A percentile compares a stretch with the other conserved stretches of the same genome.
Conservation (phyloP, 192 early-diverging fungal species). For the Mortierella claussenii region DNA sequence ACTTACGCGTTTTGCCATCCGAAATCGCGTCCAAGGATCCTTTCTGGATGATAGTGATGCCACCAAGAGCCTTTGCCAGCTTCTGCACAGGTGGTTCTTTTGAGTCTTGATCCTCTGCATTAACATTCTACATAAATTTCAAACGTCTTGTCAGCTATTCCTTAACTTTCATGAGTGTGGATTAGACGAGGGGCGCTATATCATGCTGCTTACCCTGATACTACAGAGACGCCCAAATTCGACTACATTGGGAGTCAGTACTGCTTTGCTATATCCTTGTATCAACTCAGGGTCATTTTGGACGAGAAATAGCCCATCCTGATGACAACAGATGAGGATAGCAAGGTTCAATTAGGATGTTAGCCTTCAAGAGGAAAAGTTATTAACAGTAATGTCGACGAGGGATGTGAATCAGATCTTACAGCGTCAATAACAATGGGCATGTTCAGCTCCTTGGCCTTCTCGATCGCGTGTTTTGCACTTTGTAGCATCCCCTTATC, state of each 20-base stretch:
- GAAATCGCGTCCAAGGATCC: conserved; percentile 81
- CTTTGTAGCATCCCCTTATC: conserved; percentile 74
- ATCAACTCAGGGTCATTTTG: conserved; percentile 77
- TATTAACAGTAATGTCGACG: too few relatives aligned
- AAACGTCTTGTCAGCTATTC: background rate
- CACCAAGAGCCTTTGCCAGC: conserved; percentile 69
- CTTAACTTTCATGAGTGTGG: background rate
- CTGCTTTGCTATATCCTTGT: conserved; percentile 73
- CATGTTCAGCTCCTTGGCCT: conserved; percentile 68
- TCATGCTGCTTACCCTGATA: conserved; percentile 50
- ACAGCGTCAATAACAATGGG: conserved; percentile 94
- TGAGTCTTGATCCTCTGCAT: conserved; percentile 22
- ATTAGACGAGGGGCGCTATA: background rate
- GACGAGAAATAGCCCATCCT: conserved; percentile 87
- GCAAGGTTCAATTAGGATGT: too few relatives aligned
- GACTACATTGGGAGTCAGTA: conserved; percentile 90
- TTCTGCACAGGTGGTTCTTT: conserved; percentile 19
- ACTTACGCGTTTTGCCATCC: conserved; percentile 72
- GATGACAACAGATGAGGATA: background rate
- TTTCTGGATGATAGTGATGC: conserved; percentile 85
- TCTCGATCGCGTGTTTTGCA: conserved; percentile 73
- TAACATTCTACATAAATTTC: conserved; percentile 27
- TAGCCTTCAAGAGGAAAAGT: too few relatives aligned
- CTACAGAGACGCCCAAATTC: conserved; percentile 87
- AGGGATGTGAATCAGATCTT: too few relatives aligned